phyloP scores from a whole-genome alignment of 495 filamentous ascomycete species.

The Stereocaulon alpinum region DNA sequence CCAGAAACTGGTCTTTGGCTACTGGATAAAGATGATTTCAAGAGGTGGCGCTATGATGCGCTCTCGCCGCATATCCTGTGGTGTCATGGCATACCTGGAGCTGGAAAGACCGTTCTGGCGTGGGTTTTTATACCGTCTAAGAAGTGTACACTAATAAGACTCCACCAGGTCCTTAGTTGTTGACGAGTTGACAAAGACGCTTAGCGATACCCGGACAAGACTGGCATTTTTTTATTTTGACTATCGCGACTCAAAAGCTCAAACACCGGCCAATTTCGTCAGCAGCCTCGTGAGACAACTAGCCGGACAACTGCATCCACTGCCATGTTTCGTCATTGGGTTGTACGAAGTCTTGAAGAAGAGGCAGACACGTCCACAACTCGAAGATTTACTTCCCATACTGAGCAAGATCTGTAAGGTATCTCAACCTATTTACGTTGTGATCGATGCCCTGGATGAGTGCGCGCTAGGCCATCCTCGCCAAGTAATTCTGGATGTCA shows the following conservation, averaged over 20 bases:
- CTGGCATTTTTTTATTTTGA: constrained; percentile 27
- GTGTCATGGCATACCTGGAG: constrained; percentile 20
- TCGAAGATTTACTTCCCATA: background rate
- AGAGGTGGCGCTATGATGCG: constrained; percentile 10
- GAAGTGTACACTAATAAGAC: background rate
- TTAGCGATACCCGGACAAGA: background rate
- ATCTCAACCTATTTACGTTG: background rate
- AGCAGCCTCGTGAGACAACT: background rate
- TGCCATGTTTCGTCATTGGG: background rate
- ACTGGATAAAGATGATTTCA: constrained; percentile 13
- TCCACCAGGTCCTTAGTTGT: background rate
- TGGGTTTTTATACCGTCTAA: constrained; percentile 12
- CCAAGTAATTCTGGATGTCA: background rate
- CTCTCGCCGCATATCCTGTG: background rate
- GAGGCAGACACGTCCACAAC: background rate
- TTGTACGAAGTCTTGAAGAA: background rate
- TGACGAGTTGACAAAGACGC: background rate
- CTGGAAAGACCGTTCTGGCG: constrained; percentile 28
- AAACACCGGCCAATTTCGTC: constrained; percentile 3
- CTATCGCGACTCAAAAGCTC: constrained; percentile 19
- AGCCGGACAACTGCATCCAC: background rate
- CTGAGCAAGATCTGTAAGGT: background rate
- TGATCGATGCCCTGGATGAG: background rate
- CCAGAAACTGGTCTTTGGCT: constrained; percentile 21
- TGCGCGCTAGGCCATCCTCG: background rate